Evolutionary conservation across 129 eudicot species (phyloP).

Genomic region (Centrapalus pauciflorus): DNA sequence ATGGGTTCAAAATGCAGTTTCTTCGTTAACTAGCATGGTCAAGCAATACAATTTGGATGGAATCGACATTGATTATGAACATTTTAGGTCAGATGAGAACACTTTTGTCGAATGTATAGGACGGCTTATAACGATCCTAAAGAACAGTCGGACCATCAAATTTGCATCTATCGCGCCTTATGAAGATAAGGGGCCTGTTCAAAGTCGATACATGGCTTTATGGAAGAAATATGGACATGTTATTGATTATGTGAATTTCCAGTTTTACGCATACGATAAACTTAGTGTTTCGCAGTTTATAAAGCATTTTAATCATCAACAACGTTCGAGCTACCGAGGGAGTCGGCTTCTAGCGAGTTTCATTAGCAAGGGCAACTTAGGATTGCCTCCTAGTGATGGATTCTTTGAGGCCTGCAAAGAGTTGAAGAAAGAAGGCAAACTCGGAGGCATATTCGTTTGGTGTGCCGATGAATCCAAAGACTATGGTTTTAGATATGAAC

Average conservation of each 20-base stretch:
- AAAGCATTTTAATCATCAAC: constrained; percentile 14
- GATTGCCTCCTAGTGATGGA: constrained; percentile 30
- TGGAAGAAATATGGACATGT: constrained; percentile 48
- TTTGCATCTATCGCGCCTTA: constrained; percentile 61
- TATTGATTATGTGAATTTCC: constrained; percentile 61
- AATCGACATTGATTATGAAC: constrained; percentile 59
- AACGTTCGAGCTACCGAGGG: constrained; percentile 27
- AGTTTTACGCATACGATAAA: constrained; percentile 47
- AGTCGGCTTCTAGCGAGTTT: constrained; percentile 40
- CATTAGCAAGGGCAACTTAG: constrained; percentile 32
- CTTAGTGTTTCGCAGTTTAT: constrained; percentile 30
- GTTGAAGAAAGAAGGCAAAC: constrained; percentile 25
- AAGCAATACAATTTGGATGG: constrained; percentile 46
- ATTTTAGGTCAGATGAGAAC: constrained; percentile 24
- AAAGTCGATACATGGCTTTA: constrained; percentile 39
- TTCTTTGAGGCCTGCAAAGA: constrained; percentile 37
- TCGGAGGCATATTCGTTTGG: constrained; percentile 48
- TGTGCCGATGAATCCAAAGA: constrained; percentile 40
- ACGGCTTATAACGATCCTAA: constrained; percentile 36
- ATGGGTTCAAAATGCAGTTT: constrained; percentile 54
- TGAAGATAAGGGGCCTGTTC: constrained; percentile 38
- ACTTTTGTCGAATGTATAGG: constrained; percentile 56
- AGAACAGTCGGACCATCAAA: constrained; percentile 26
- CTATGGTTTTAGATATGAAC: constrained; percentile 17
- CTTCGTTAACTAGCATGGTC: constrained; percentile 45